A percentile compares a stretch with the other conserved stretches of the same genome.
Conservation (phyloP, 495 filamentous ascomycete species). For the Penicillium angulare region DNA sequence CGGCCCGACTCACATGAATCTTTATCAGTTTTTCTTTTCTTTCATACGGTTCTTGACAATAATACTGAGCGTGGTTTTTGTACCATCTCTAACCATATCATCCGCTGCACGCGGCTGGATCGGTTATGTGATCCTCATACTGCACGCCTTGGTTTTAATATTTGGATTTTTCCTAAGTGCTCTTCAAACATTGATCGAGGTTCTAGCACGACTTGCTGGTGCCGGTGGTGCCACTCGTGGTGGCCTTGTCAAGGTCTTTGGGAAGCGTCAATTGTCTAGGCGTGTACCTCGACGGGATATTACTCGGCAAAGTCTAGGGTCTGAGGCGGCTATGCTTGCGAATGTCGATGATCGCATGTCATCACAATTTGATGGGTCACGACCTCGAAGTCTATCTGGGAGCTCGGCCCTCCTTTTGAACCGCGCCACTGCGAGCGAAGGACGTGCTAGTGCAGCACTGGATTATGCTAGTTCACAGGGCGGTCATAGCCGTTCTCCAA, state of each 20-base stretch:
- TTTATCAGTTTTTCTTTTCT: constrained; percentile 85
- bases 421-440: constrained; percentile 49
- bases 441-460: constrained; percentile 42
- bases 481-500: constrained; percentile 45
- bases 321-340: constrained; percentile 74
- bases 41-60: constrained; percentile 73
- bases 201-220: constrained; percentile 74
- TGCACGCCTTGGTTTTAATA: constrained; percentile 83
- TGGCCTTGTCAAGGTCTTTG: constrained; percentile 87
- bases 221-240: constrained; percentile 81
- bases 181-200: constrained; percentile 83
- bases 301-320: constrained; percentile 72
- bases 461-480: constrained; percentile 49
- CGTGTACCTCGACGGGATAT: constrained; percentile 62
- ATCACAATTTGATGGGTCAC: constrained; percentile 63
- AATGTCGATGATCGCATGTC: constrained; percentile 62
- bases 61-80: constrained; percentile 82
- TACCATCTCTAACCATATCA: constrained; percentile 73
- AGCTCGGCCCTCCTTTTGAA: constrained; percentile 75
- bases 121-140: constrained; percentile 84
- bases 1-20: constrained; percentile 94
- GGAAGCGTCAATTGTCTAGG: constrained; percentile 85
- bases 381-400: constrained; percentile 77
- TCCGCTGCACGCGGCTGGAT: constrained; percentile 87
- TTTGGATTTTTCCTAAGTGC: constrained; percentile 95